A percentile compares a stretch with the other conserved stretches of the same genome.
Conservation (phyloP, 2,329 filamentous ascomycete genomes). For the Colletotrichum orchidophilum region DNA sequence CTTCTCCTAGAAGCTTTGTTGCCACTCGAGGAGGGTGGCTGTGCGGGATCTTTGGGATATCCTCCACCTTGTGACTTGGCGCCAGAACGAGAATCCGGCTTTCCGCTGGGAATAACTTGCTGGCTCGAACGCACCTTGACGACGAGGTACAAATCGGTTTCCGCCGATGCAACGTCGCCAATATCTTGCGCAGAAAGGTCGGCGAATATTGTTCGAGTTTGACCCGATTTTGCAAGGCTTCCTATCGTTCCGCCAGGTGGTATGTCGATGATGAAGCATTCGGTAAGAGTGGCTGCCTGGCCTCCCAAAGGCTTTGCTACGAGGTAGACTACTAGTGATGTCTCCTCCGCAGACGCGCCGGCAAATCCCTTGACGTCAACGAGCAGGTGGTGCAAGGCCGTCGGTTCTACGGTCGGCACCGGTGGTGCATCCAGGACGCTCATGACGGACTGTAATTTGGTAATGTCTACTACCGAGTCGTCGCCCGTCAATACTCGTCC, state of each 20-base stretch:
- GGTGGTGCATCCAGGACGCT: slow-evolving; percentile 89
- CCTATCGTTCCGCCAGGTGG: slow-evolving; percentile 77
- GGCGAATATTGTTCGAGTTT: slow-evolving; percentile 86
- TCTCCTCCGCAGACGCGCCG: slow-evolving; percentile 78
- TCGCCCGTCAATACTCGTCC: slow-evolving; percentile 90
- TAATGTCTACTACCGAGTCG: slow-evolving; percentile 91
- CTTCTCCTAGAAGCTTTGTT: slow-evolving; percentile 62
- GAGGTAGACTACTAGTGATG: slow-evolving; percentile 80
- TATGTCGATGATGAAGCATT: slow-evolving; percentile 83
- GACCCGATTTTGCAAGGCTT: slow-evolving; percentile 69
- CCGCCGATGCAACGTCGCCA: slow-evolving; percentile 68
- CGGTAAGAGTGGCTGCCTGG: slow-evolving; percentile 75
- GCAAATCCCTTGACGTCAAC: slow-evolving; percentile 86
- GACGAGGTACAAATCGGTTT: slow-evolving; percentile 82
- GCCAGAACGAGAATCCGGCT: slow-evolving; percentile 63
- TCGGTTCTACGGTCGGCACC: slow-evolving; percentile 71
- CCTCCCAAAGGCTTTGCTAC: slow-evolving; percentile 75
- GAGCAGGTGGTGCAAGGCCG: slow-evolving; percentile 81
- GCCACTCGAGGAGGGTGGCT: slow-evolving; percentile 52
- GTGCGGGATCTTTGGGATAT: slow-evolving; percentile 46
- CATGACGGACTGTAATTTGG: slow-evolving; percentile 94
- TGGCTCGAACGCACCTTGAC: slow-evolving; percentile 77
- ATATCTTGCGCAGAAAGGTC: slow-evolving; percentile 83
- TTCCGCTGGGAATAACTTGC: slow-evolving; percentile 53
- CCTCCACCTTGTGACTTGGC: slow-evolving; percentile 53